phyloP scores from a whole-genome alignment of 768 basidiomycete genomes.

The Termitomyces sp. region DNA sequence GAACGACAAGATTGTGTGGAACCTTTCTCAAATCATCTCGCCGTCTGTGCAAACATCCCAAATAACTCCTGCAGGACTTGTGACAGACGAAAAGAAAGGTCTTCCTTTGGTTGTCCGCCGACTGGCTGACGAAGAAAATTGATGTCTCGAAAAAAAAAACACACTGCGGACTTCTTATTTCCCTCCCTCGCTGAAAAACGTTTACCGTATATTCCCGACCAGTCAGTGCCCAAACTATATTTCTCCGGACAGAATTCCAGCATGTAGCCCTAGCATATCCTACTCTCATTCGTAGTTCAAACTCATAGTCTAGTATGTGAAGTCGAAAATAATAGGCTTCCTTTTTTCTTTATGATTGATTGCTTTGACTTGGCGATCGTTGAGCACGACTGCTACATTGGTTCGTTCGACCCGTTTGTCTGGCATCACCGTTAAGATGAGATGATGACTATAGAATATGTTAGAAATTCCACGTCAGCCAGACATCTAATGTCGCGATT shows the following conservation, averaged over 20 bases:
- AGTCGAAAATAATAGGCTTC: neutral
- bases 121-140: constrained; percentile 6
- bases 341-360: neutral
- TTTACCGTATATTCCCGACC: neutral
- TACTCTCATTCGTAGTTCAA: neutral
- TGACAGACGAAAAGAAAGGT: constrained; percentile 33
- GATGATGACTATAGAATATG: no score
- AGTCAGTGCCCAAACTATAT: neutral
- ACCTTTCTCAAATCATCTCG: constrained; percentile 47
- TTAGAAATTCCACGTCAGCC: neutral
- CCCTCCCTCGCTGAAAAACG: neutral
- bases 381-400: neutral
- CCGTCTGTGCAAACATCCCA: constrained; percentile 33
- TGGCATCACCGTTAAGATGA: no score
- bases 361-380: neutral
- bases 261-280: neutral
- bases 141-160: neutral
- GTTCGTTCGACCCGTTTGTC: neutral
- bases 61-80: constrained; percentile 11
- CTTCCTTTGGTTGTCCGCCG: constrained; percentile 32
- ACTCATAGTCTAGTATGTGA: neutral
- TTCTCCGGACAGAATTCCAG: no score
- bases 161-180: no score
- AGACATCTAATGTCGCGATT: neutral
- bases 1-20: constrained; percentile 41